Conservation (phyloP, 345 rosid species). For the Leavenworthia alabamica region DNA sequence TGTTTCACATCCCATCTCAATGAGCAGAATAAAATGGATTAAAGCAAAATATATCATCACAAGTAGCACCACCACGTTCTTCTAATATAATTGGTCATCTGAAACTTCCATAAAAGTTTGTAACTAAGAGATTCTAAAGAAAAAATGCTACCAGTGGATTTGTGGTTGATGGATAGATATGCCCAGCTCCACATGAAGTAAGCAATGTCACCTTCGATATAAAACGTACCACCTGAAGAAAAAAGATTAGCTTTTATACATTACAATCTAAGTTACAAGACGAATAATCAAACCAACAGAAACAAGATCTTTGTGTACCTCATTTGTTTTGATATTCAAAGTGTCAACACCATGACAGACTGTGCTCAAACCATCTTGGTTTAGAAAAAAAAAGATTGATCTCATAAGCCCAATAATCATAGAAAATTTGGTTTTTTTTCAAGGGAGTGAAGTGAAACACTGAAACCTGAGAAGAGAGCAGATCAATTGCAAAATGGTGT, state of each 20-base stretch:
- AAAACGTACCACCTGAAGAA: constrained; percentile 57
- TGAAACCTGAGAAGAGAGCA: constrained; percentile 90
- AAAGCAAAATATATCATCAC: not conserved
- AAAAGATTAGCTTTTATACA: constrained; percentile 1
- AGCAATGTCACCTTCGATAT: too few species aligned
- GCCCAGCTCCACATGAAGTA: too few species aligned
- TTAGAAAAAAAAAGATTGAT: constrained; percentile 17
- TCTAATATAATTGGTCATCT: not conserved
- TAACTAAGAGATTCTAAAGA: constrained; percentile 14
- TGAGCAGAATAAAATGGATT: not conserved
- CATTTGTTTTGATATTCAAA: too few species aligned
- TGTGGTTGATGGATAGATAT: too few species aligned
- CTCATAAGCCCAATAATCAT: not conserved
- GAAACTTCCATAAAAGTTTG: not conserved
- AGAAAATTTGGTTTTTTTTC: not conserved
- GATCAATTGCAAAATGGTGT: constrained; percentile 87
- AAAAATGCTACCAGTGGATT: too few species aligned
- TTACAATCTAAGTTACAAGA: constrained; percentile 1
- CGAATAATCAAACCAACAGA: not conserved
- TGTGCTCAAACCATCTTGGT: constrained; percentile 65
- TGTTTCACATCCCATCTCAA: constrained; percentile 98
- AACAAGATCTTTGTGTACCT: too few species aligned
- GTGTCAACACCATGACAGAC: too few species aligned
- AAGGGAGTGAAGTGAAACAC: constrained; percentile 28
- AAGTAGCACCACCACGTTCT: not conserved